Base-by-base conservation (phyloP, 495 filamentous ascomycete genomes). In the Sabuloglossum arenarium region DNA sequence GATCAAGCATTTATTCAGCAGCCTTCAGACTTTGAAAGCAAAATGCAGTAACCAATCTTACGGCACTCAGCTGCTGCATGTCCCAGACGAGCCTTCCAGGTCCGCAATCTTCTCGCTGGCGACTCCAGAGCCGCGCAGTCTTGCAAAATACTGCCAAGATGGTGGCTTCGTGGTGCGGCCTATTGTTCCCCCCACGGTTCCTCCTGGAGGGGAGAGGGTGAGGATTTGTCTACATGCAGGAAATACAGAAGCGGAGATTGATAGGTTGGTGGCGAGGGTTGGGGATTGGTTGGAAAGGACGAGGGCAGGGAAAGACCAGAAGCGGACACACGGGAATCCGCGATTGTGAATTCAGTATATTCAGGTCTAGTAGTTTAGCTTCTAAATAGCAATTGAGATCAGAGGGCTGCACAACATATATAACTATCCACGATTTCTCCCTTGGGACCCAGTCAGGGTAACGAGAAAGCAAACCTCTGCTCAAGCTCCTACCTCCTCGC, bases 111-210 rank as follows among this genome's bases (percentile, higher is more conserved):
- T 69, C 49, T 69, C 72, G 0, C 63, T 78, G 1, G 66, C 71
- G 67, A 31, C 73, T 0, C 56, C 62, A 2, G 61, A 70, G 14
- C 75, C 77, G 24, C 65, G 73, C 21, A 66, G 58, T 42, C 63
- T 80, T n/a, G 75, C 77, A 4, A 61, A 58, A 31, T 64, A 73
- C 56, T 78, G 75, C 59, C 76, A 79, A 59, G 53, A 59, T 3
- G 61, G 58, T 3, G 73, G 75, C 0, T 75, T 71, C 58, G 70
- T 75, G 61, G 72, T 79, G 29, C 67, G 75, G 12, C 67, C 75
- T 4, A 75, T 79, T 21, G 72, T 79, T 16, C 69, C 74, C 9
- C 77, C 77, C 0, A 79, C 75, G 0, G 76, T 78, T n/a, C 74
- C 74, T 0, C 61, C 59, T 3, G 75, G 75, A 3, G 69, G 62